These are phyloP conservation scores for Septoria linicola DNA, from an alignment of 2,329 filamentous ascomycete species.

Conservation along the genomic window DNA sequence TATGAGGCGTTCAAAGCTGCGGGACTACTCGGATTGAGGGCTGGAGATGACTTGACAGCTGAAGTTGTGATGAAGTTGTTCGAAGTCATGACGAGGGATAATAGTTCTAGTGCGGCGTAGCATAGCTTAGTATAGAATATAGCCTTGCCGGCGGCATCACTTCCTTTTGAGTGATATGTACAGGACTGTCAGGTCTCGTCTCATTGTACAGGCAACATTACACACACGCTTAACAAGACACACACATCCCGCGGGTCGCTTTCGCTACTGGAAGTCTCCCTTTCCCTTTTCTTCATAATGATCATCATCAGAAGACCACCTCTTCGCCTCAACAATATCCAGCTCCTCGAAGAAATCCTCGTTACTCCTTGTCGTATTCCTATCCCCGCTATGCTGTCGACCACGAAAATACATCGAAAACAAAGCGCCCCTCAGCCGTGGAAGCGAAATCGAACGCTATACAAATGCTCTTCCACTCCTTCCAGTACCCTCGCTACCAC, in stretches of 20 bases:
- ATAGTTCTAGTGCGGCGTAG: neutral
- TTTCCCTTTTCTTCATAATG: no score
- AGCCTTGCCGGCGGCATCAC: no score
- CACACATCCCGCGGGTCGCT: no score
- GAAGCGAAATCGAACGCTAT: constrained; percentile 9
- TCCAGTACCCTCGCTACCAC: constrained; percentile 6
- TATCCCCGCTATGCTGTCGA: neutral
- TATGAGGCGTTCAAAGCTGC: neutral
- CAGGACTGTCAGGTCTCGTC: no score
- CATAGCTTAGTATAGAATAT: no score
- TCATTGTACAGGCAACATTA: no score
- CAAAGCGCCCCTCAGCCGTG: neutral
- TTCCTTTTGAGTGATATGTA: no score
- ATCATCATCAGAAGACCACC: no score
- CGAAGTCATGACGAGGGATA: neutral
- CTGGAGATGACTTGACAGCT: neutral
- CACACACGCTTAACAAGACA: no score
- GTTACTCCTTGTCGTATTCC: neutral
- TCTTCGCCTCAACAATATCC: constrained; percentile 9
- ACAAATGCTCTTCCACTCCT: constrained; percentile 17
- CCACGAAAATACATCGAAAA: neutral
- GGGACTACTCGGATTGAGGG: neutral
- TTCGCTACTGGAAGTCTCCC: no score
- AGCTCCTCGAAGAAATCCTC: constrained; percentile 3
- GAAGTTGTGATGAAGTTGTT: neutral